A percentile compares a stretch with the other conserved stretches of the same genome.
These are phyloP conservation scores for Camellia japonica DNA, from an alignment of 148 eudicot genomes.

Conservation along the genomic window DNA sequence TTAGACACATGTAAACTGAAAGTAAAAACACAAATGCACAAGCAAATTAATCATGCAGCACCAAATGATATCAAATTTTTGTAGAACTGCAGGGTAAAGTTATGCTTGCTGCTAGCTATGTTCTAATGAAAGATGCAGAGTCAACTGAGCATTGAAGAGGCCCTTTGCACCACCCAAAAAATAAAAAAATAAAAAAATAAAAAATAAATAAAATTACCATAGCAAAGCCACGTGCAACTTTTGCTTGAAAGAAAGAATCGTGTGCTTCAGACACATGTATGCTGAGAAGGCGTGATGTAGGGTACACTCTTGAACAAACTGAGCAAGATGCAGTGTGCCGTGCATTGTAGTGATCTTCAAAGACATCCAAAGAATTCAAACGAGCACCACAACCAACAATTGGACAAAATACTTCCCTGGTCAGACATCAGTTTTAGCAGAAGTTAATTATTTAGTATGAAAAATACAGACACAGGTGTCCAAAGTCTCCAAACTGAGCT, in stretches of 20 bases:
- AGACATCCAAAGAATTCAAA: constrained; percentile 59
- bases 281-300: constrained; percentile 87
- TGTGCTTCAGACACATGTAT: constrained; percentile 92
- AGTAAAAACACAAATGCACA: background rate
- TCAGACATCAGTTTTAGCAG: background rate
- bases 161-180: background rate
- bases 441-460: background rate
- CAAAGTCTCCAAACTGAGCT: background rate
- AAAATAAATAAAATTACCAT: constrained; percentile 46
- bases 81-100: background rate
- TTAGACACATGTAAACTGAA: no score
- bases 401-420: constrained; percentile 74
- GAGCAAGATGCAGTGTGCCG: constrained; percentile 90
- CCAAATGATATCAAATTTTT: background rate
- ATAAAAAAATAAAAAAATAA: background rate
- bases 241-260: constrained; percentile 93
- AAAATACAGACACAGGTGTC: background rate
- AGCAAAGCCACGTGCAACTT: constrained; percentile 81
- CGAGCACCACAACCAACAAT: constrained; percentile 83
- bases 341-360: constrained; percentile 89
- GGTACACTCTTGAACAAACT: constrained; percentile 86
- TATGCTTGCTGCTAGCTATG: constrained; percentile 5
- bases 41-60: background rate
- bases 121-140: background rate
- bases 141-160: constrained; percentile 2